Percentiles rank a stretch among this genome's conserved stretches.
These are phyloP conservation scores for Aspergillus arachidicola DNA, from an alignment of 2,329 filamentous ascomycete species.

Conservation along the genomic window DNA sequence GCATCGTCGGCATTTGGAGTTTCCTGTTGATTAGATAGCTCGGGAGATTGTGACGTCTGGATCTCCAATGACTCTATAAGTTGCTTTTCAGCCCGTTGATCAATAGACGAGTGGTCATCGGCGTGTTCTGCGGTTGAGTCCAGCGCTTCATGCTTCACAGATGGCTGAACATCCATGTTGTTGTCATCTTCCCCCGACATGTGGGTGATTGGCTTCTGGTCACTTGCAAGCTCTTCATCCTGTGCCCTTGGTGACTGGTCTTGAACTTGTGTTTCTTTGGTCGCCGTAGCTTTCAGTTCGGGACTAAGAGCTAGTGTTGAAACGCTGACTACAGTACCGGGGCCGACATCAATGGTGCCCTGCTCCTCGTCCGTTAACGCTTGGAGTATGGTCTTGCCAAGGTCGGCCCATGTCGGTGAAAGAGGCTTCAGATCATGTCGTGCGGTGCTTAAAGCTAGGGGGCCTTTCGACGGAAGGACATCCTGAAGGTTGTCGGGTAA, in stretches of 20 bases:
- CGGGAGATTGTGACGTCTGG: constrained; percentile 28
- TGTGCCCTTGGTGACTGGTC: constrained; percentile 17
- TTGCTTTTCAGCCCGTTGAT: constrained; percentile 41
- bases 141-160: constrained; percentile 15
- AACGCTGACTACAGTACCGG: constrained; percentile 47
- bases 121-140: constrained; percentile 20
- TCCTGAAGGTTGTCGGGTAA: constrained; percentile 33
- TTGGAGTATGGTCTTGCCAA: constrained; percentile 53
- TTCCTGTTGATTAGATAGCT: constrained; percentile 25
- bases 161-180: constrained; percentile 12
- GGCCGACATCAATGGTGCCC: constrained; percentile 26
- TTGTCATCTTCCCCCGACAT: constrained; percentile 21
- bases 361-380: constrained; percentile 46
- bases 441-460: constrained; percentile 41
- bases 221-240: constrained; percentile 3
- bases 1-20: constrained; percentile 28
- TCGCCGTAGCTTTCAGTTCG: constrained; percentile 22
- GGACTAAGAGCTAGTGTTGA: constrained; percentile 39
- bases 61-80: constrained; percentile 40
- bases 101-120: constrained; percentile 38
- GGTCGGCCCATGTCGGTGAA: constrained; percentile 48
- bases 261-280: constrained; percentile 19
- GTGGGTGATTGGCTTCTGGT: constrained; percentile 20
- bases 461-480: constrained; percentile 31
- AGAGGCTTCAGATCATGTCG: constrained; percentile 41